Evolutionary conservation across 192 early-diverging fungal species (phyloP).

Genomic region (Radiomyces spectabilis): DNA sequence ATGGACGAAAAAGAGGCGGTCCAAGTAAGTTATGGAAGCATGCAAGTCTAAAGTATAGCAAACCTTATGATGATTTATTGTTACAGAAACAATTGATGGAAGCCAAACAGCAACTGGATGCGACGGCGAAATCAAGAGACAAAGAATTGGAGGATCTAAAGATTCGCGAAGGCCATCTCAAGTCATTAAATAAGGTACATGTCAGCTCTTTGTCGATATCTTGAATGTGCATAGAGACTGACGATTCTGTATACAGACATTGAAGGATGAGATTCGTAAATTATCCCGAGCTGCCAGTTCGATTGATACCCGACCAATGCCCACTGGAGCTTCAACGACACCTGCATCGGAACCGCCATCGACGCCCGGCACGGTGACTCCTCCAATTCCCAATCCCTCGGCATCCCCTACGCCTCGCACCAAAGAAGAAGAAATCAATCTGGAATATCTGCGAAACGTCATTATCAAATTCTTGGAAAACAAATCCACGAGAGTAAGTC

Average conservation of each 20-base stretch:
- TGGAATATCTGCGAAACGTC: conserved; percentile 71
- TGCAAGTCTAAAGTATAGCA: too few species aligned
- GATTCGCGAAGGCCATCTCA: conserved; percentile 59
- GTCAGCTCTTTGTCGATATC: background rate
- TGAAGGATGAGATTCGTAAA: conserved; percentile 76
- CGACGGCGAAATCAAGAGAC: conserved; percentile 47
- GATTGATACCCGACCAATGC: conserved; percentile 12
- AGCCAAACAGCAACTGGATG: conserved; percentile 41
- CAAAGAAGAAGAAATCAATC: conserved; percentile 49
- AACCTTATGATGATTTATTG: too few species aligned
- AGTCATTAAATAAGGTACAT: conserved; percentile 66
- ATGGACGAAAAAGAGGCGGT: conserved; percentile 1
- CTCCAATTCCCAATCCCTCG: background rate
- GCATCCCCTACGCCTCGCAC: background rate
- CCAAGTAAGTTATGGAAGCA: too few species aligned
- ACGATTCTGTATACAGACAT: conserved; percentile 36
- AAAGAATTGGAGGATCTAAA: conserved; percentile 58
- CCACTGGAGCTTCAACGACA: conserved; percentile 3
- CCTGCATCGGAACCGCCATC: background rate
- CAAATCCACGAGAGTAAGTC: conserved; percentile 59
- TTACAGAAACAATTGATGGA: too few species aligned
- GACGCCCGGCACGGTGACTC: background rate
- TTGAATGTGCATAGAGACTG: background rate
- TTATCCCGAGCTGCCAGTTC: conserved; percentile 33
- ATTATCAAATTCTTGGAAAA: conserved; percentile 70